Evolutionary conservation across 208 protist genomes (phyloP).

Genomic region (Trypanosoma rangeli): DNA sequence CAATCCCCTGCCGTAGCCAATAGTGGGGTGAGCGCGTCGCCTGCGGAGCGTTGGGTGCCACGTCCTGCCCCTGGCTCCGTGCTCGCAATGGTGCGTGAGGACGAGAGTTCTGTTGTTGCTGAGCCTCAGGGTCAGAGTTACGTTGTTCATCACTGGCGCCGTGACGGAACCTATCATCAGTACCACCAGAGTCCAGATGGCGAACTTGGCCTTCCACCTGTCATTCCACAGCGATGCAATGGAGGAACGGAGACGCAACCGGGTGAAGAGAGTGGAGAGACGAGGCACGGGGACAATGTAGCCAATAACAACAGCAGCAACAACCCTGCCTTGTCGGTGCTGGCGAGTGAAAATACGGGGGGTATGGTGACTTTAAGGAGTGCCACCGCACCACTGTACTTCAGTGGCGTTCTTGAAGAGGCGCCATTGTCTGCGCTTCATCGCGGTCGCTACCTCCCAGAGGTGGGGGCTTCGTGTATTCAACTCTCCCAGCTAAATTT

Average conservation of each 20-base stretch:
- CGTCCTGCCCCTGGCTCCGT: conserved; percentile 20
- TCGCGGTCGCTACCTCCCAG: conserved; percentile 36
- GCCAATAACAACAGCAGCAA: not conserved
- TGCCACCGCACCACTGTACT: conserved; percentile 15
- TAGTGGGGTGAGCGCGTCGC: not conserved
- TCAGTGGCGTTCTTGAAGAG: conserved; percentile 29
- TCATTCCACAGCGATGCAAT: conserved; percentile 17
- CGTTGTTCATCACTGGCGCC: conserved; percentile 50
- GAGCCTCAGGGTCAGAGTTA: conserved; percentile 44
- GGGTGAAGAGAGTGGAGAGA: not conserved
- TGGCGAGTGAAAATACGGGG: conserved; percentile 7
- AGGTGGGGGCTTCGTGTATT: conserved; percentile 37
- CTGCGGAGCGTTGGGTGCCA: not conserved
- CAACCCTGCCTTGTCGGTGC: not conserved
- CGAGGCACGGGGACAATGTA: not conserved
- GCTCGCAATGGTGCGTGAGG: conserved; percentile 66
- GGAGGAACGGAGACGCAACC: not conserved
- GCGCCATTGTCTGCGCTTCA: conserved; percentile 20
- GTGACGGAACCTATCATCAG: conserved; percentile 26
- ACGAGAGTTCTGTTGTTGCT: conserved; percentile 50
- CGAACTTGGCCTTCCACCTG: conserved; percentile 34
- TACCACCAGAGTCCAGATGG: conserved; percentile 39
- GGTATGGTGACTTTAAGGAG: conserved; percentile 4
- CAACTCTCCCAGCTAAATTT: conserved; percentile 56
- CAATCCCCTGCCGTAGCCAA: not conserved